Evolutionary conservation across 495 filamentous ascomycete genomes (phyloP).

Genomic region (Tetracladium marchalianum): DNA sequence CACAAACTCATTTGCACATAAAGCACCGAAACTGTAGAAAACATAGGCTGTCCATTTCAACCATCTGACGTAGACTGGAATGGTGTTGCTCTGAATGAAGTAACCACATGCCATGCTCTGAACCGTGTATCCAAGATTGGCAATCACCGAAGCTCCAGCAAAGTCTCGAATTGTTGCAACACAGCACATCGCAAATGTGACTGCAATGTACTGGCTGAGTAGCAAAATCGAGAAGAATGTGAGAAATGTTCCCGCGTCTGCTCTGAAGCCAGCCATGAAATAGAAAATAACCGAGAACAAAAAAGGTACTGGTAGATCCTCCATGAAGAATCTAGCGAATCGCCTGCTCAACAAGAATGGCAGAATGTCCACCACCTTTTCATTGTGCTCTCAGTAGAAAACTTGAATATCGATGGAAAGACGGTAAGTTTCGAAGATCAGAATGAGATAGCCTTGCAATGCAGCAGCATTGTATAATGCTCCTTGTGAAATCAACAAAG

Average conservation of each 20-base stretch:
- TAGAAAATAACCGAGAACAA: conserved; percentile 60
- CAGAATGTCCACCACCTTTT: conserved; percentile 57
- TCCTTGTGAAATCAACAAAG: no score
- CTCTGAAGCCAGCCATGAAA: conserved; percentile 64
- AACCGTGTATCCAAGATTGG: conserved; percentile 59
- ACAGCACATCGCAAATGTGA: conserved; percentile 50
- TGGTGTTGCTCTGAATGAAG: conserved; percentile 60
- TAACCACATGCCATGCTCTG: conserved; percentile 65
- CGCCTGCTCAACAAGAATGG: conserved; percentile 57
- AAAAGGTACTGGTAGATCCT: conserved; percentile 61
- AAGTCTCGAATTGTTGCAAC: conserved; percentile 53
- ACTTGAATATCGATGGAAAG: conserved; percentile 59
- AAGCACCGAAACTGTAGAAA: conserved; percentile 59
- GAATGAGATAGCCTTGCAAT: conserved; percentile 63
- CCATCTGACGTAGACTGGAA: conserved; percentile 67
- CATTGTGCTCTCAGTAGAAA: conserved; percentile 63
- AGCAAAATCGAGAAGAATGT: conserved; percentile 55
- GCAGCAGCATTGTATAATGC: conserved; percentile 56
- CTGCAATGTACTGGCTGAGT: conserved; percentile 54
- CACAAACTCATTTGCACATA: conserved; percentile 60
- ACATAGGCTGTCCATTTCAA: conserved; percentile 50
- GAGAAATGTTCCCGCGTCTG: conserved; percentile 50
- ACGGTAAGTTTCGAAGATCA: conserved; percentile 64
- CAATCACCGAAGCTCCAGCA: conserved; percentile 50
- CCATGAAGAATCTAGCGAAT: conserved; percentile 50